phyloP scores from a whole-genome alignment of 225 moss, liverwort and hornwort genomes.

The Pleurozium schreberi region DNA sequence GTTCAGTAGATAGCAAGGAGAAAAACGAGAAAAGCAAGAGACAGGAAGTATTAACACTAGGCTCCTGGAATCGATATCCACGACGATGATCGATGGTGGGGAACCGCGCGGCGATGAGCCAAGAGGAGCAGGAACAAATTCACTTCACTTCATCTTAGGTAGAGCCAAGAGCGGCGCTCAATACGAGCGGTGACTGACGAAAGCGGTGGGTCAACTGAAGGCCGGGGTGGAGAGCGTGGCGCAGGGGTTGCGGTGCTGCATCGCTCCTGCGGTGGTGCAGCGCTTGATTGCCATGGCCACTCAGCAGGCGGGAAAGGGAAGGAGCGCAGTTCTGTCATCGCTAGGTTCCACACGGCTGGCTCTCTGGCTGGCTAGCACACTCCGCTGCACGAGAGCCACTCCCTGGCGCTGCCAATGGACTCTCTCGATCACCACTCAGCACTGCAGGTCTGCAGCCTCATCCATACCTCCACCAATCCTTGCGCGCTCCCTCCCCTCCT shows the following conservation, averaged over 20 bases:
- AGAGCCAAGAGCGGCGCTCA: background rate
- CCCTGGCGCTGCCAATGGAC: slow-evolving; percentile 8
- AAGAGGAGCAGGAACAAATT: background rate
- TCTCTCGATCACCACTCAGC: background rate
- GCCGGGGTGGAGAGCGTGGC: background rate
- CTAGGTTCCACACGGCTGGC: background rate
- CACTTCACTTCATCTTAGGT: too few relatives aligned
- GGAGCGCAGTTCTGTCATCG: background rate
- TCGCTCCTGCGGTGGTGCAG: background rate
- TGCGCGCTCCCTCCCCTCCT: background rate
- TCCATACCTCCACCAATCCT: background rate
- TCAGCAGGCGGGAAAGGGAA: too few relatives aligned
- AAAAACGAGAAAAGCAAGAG: background rate
- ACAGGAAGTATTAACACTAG: background rate
- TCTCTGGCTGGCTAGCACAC: background rate
- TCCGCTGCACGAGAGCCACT: slow-evolving; percentile 8
- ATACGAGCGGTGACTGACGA: background rate
- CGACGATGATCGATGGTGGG: background rate
- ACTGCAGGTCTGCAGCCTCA: background rate
- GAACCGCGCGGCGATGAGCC: background rate
- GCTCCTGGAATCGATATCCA: background rate
- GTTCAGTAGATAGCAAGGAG: background rate
- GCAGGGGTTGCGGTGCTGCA: background rate
- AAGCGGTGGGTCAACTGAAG: background rate
- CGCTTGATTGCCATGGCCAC: background rate